Evolutionary conservation across 164 flowering plant genomes (phyloP), one percentile per base, ranked within the genome.

Genomic region (Stephania japonica): DNA sequence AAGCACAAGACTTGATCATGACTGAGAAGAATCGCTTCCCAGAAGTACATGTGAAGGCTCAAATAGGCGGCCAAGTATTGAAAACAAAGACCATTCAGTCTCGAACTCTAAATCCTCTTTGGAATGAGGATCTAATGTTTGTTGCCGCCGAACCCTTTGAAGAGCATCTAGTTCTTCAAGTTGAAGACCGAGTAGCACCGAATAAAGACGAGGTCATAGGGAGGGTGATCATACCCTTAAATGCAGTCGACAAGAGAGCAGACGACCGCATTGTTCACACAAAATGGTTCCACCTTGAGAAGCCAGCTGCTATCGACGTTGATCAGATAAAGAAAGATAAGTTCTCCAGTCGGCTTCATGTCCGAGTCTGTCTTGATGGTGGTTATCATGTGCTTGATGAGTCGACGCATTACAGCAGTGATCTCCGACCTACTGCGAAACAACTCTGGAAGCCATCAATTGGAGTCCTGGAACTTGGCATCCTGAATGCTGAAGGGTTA

Each of bases 331-430:
- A 91, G 80, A 90, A 81, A 74, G 97, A 89, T 18, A 90, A 88
- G 74, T 91, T 94, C 79, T 85, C 98, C 0, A 91, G 89, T 73
- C 76, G 84, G 50, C 81, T 91, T 77, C 94, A 90, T 78, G 86
- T 93, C 14, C 87, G 93, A 67, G 83, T 91, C 13, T 90, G 97
- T 75, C 82, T 94, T 13, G 97, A 94, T 79, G 97, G 98, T 75
- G 98, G 98, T 0, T 94, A 94, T 73, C 98, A 94, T 81, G 98
- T 94, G 49, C 87, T 94, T 13, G 98, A 92, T 72, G 97, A 94
- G 72, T 90, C 97, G 1, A 92, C 93, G 41, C 95, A 91, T 69
- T 91, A 92, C 72, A 94, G 97, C 71, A 91, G 94, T 68, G 98
- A 94, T 72, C 94, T 94, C 49, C 92, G 98, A 6, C 97, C 98